Evolutionary conservation across 2,329 filamentous ascomycete genomes (phyloP).

Genomic region (Plenodomus tracheiphilus): DNA sequence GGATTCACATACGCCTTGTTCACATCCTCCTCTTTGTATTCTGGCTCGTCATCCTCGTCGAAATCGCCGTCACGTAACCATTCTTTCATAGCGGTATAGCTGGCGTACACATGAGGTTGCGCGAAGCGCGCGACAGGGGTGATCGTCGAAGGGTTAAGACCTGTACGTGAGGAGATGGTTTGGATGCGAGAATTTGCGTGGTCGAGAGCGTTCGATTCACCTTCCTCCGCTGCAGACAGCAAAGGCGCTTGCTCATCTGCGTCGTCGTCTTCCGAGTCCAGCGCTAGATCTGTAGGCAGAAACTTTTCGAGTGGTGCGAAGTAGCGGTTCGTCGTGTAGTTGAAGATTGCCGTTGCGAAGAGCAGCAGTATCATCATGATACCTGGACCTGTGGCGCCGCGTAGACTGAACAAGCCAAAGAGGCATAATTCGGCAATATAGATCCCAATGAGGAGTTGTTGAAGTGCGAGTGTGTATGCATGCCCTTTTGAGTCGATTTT

Average conservation of each 20-base stretch:
- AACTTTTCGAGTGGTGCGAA: slow-evolving; percentile 41
- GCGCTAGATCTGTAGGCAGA: slow-evolving; percentile 38
- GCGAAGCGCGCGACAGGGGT: slow-evolving; percentile 40
- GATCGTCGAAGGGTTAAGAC: slow-evolving; percentile 27
- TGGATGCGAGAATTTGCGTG: slow-evolving; percentile 28
- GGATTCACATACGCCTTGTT: slow-evolving; percentile 43
- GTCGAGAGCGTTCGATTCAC: slow-evolving; percentile 23
- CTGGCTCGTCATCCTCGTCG: slow-evolving; percentile 35
- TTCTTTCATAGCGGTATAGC: slow-evolving; percentile 36
- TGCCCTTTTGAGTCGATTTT: slow-evolving; percentile 85
- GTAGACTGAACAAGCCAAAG: slow-evolving; percentile 73
- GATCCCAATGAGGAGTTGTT: slow-evolving; percentile 81
- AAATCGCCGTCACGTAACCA: slow-evolving; percentile 40
- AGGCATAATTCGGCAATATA: slow-evolving; percentile 83
- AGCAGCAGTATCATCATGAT: slow-evolving; percentile 39
- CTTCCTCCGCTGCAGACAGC: slow-evolving; percentile 37
- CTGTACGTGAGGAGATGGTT: slow-evolving; percentile 28
- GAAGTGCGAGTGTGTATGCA: slow-evolving; percentile 82
- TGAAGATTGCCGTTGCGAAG: slow-evolving; percentile 37
- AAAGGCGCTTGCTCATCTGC: slow-evolving; percentile 33
- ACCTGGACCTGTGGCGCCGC: slow-evolving; percentile 37
- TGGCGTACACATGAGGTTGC: slow-evolving; percentile 41
- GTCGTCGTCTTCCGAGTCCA: slow-evolving; percentile 17
- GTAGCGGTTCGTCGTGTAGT: slow-evolving; percentile 38
- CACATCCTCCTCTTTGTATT: slow-evolving; percentile 39